Evolutionary conservation across 176 grass and related monocot genomes (phyloP), one percentile per base, ranked within the genome.

Genomic region (Otatea glauca): DNA sequence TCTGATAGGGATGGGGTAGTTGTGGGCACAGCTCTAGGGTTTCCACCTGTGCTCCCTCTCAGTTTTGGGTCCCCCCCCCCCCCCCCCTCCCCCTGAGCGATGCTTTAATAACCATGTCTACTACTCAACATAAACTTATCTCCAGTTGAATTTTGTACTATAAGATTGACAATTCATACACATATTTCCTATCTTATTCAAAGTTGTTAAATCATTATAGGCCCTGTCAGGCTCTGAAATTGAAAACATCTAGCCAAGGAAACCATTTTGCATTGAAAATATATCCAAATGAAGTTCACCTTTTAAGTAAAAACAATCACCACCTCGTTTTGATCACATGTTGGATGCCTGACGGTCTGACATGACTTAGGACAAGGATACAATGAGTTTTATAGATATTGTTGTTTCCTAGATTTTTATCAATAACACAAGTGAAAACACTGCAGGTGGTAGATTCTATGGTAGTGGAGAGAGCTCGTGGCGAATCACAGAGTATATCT

Each of bases 401-500:
- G 50, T 50, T 75, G 39, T 61, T 82, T 86, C 23, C 39, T 75
- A 82, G n/a, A 70, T 87, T 72, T 86, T 23, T 75, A 35, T 83
- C 50, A 84, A 70, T 86, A 64, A 41, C 54, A 74, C 37, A 35
- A 63, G 39, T 87, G 77, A 42, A 72, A 81, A 87, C 39, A 72
- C 50, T 86, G 49, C 77, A 99, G 96, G 96, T 99, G 55, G 96
- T 99, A 45, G 93, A 99, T 90, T 99, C 96, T 72, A 99, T 99
- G 93, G 96, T 99, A 60, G 96, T 99, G 81, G 96, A 99, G 79
- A 96, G 93, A 92, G 91, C 96, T 83, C 96, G 93, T 47, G 96
- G 96, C 6, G 96, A 99, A 87, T 99, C 96, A 68, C 96, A 96
- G 54, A 99, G 96, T 89, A 94, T 86, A 67, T 99, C 96, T 80